Evolutionary conservation across 2,329 filamentous ascomycete genomes (phyloP).

Genomic region (Geosmithia putterillii): DNA sequence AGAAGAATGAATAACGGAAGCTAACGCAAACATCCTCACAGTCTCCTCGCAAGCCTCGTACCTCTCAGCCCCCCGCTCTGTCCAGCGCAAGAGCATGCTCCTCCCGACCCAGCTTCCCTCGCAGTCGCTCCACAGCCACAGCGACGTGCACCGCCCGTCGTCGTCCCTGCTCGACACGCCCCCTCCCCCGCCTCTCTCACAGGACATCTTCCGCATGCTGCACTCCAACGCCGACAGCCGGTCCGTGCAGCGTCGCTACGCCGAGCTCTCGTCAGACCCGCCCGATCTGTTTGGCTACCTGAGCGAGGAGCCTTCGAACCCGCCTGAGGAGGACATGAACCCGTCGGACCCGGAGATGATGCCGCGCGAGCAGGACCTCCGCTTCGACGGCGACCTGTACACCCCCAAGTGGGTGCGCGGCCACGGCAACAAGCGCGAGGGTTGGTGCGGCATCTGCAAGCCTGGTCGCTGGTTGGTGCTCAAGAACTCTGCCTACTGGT

Average conservation of each 20-base stretch:
- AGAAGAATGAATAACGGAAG: not conserved
- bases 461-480: constrained; percentile 75
- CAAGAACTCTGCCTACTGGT: constrained; percentile 89
- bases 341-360: constrained; percentile 62
- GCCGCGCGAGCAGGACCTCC: constrained; percentile 66
- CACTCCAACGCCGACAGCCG: constrained; percentile 64
- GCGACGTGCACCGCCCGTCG: constrained; percentile 17
- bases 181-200: constrained; percentile 51
- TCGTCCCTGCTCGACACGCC: constrained; percentile 19
- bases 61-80: constrained; percentile 29
- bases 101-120: constrained; percentile 34
- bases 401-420: constrained; percentile 76
- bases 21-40: not conserved
- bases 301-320: constrained; percentile 59
- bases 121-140: constrained; percentile 39
- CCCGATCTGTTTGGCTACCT: constrained; percentile 68
- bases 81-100: constrained; percentile 45
- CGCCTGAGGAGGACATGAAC: constrained; percentile 72
- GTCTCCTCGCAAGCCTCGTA: constrained; percentile 37
- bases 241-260: constrained; percentile 55
- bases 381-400: constrained; percentile 73
- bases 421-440: constrained; percentile 77
- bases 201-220: constrained; percentile 60
- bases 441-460: constrained; percentile 84
- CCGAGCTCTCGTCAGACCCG: constrained; percentile 55